These are phyloP conservation scores for Solanum paucissectum DNA, from an alignment of 257 asterid species.

Conservation along the genomic window DNA sequence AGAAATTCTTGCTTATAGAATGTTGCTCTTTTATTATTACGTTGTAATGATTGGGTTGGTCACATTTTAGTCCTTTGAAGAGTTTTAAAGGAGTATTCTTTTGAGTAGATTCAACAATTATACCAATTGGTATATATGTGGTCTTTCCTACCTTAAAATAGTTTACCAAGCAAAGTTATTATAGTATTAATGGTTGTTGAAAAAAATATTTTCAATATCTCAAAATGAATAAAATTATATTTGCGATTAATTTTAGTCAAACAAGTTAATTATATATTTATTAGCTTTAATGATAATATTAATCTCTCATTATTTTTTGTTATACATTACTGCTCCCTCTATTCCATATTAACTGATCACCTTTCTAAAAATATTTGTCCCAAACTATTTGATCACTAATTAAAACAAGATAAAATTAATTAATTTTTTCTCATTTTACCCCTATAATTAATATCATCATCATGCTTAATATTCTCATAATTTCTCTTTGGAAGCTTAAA, in stretches of 20 bases:
- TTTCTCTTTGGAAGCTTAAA: background rate
- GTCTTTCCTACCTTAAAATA: background rate
- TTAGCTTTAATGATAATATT: background rate
- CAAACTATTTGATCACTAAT: background rate
- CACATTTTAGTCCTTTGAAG: background rate
- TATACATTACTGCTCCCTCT: background rate
- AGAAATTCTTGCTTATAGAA: background rate
- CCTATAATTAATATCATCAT: background rate
- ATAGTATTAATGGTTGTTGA: background rate
- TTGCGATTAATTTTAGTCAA: background rate
- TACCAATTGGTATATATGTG: background rate
- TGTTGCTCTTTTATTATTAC: background rate
- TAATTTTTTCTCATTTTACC: background rate
- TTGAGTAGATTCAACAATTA: background rate
- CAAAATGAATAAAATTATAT: background rate
- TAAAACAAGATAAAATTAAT: too few relatives aligned
- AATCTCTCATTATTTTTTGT: too few relatives aligned
- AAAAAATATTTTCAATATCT: too few relatives aligned
- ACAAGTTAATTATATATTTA: too few relatives aligned
- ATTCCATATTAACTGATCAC: background rate
- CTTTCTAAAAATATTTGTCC: background rate
- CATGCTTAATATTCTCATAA: background rate
- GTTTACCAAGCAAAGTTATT: background rate
- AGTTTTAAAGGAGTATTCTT: background rate
- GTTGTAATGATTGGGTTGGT: background rate